phyloP scores from a whole-genome alignment of 2,329 filamentous ascomycete genomes.

The Colletotrichum phormii region DNA sequence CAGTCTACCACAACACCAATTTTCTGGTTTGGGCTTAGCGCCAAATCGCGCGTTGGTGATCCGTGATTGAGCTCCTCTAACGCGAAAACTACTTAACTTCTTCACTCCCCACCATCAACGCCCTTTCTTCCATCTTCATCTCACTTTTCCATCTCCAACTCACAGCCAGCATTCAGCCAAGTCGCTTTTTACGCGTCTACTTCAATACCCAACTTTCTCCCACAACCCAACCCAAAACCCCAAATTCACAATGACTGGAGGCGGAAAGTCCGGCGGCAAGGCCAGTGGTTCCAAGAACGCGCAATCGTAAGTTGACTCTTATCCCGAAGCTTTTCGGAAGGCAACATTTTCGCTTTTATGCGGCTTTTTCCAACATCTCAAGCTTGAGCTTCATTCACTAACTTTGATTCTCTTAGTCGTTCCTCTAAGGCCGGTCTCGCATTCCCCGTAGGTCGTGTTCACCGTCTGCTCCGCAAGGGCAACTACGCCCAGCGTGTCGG shows the following conservation, averaged over 20 bases:
- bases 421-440: slow-evolving; percentile 99
- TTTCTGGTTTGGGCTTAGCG: slow-evolving; percentile 44
- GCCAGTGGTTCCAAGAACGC: slow-evolving; percentile 98
- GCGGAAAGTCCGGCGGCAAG: slow-evolving; percentile 99
- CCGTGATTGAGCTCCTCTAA: slow-evolving; percentile 56
- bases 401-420: slow-evolving; percentile 71
- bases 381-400: slow-evolving; percentile 45
- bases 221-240: slow-evolving; percentile 50
- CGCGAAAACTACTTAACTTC: slow-evolving; percentile 69
- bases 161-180: slow-evolving; percentile 39
- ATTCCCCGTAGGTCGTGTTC: slow-evolving; percentile 98
- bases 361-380: too few relatives aligned
- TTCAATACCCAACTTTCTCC: slow-evolving; percentile 34
- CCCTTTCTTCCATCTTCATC: slow-evolving; percentile 47
- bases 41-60: slow-evolving; percentile 55
- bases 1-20: slow-evolving; percentile 23
- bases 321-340: not conserved
- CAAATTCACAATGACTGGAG: slow-evolving; percentile 95
- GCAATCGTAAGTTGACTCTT: slow-evolving; percentile 83
- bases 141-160: slow-evolving; percentile 43
- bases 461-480: slow-evolving; percentile 98
- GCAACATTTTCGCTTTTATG: too few relatives aligned
- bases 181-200: slow-evolving; percentile 23
- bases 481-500: slow-evolving; percentile 99
- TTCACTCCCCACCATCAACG: slow-evolving; percentile 57